Evolutionary conservation across 108 stramenopile species (phyloP), one percentile per base, ranked within the genome.

Genomic region (Phaeodactylum tricornutum): DNA sequence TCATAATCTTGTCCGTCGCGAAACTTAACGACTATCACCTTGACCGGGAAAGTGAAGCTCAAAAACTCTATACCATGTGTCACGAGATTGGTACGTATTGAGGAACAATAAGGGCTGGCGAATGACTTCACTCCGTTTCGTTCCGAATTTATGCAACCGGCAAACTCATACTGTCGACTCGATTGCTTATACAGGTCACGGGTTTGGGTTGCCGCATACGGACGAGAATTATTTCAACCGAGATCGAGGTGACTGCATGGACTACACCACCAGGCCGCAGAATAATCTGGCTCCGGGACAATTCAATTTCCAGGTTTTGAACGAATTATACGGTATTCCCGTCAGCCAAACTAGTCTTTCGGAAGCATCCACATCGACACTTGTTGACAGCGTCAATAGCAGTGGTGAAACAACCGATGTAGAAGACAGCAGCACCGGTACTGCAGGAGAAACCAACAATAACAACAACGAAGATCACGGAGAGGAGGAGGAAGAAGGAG

Each of bases 1-100:
- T 20, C 43, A 74, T 74, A 22, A 34, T 52, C 6, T 31, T 50
- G 21, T 55, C 52, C 17, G 61, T 65, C 1, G 62, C 63, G 3
- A 45, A 37, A 17, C 53, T 74, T 67, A 74, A 74, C 38, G 73
- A 74, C 34, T n/a, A n/a, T n/a, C 52, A 62, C 34, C 42, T 69
- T 2, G 40, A 41, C 2, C 19, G 40, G 11, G 39, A 40, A 40
- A 50, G 24, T 29, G 54, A 36, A 21, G 58, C 29, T 24, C 41
- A 61, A 17, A 60, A 51, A 29, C 64, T 48, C 41, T 62, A 62
- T 32, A 64, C 62, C 5, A 62, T 69, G 64, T 74, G 73, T 58
- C 73, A 74, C 38, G 73, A 74, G 41, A 34, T 74, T 12, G 73
- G 73, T n/a, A n/a, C n/a, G n/a, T n/a, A n/a, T n/a, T n/a, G n/a